phyloP scores from a whole-genome alignment of 2,329 filamentous ascomycete genomes.

The Fusarium dlaminii region DNA sequence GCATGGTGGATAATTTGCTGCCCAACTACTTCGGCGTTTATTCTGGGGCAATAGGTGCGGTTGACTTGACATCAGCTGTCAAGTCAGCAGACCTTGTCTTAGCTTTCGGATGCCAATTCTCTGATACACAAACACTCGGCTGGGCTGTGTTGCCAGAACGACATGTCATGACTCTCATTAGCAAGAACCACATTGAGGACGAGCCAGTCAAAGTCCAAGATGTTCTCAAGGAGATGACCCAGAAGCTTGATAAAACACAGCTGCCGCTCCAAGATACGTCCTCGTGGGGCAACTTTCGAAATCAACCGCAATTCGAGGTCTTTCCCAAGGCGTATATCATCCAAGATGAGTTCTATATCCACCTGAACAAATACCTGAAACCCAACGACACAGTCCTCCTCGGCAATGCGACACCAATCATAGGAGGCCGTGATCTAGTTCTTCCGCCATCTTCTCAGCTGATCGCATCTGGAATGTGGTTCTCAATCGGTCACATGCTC shows the following conservation, averaged over 20 bases:
- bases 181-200: neutral
- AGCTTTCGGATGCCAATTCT: slow-evolving; percentile 12
- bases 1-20: neutral
- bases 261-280: neutral
- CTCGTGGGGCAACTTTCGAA: neutral
- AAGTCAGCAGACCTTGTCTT: slow-evolving; percentile 10
- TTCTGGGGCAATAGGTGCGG: neutral
- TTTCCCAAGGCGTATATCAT: neutral
- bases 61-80: neutral
- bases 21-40: slow-evolving; percentile 13
- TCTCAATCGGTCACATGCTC: slow-evolving; percentile 13
- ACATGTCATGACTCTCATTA: neutral
- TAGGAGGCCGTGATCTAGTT: slow-evolving; percentile 2
- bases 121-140: slow-evolving; percentile 24
- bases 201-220: neutral
- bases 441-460: neutral
- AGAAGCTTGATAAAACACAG: accelerated
- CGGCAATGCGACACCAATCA: slow-evolving; percentile 13
- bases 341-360: slow-evolving; percentile 5
- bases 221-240: neutral
- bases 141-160: neutral
- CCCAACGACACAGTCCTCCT: neutral
- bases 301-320: neutral
- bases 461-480: slow-evolving; percentile 19
- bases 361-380: neutral